phyloP scores from a whole-genome alignment of 2,329 filamentous ascomycete species.

The Nothophoma quercina region DNA sequence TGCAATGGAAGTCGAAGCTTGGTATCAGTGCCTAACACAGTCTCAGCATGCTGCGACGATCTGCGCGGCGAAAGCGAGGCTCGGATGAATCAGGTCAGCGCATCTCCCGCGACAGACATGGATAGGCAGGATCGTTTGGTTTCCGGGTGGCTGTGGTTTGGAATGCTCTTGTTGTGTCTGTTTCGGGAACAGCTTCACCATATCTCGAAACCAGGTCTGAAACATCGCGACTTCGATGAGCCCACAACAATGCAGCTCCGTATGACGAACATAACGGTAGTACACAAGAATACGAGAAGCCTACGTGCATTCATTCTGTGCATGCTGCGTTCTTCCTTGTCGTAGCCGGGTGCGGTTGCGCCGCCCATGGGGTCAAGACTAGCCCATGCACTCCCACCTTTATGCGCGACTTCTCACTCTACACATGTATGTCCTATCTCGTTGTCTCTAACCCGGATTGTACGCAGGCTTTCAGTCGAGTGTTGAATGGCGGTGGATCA shows the following conservation, averaged over 20 bases:
- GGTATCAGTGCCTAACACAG: slow-evolving; percentile 29
- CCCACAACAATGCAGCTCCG: neutral
- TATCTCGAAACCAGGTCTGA: slow-evolving; percentile 36
- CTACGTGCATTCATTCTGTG: neutral
- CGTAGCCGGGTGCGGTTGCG: neutral
- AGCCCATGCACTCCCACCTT: too few species aligned
- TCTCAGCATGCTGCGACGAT: slow-evolving; percentile 31
- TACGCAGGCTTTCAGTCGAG: neutral
- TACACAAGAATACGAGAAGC: neutral
- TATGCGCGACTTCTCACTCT: too few species aligned
- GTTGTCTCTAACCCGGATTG: neutral
- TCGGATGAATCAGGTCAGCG: slow-evolving; percentile 3
- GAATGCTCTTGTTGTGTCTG: slow-evolving; percentile 19
- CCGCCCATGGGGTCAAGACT: neutral
- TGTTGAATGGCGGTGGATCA: neutral
- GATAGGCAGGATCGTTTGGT: slow-evolving; percentile 22
- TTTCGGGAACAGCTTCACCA: slow-evolving; percentile 36
- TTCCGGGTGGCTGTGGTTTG: slow-evolving; percentile 14
- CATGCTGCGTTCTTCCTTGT: neutral
- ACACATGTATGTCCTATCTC: too few species aligned
- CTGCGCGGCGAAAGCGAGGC: slow-evolving; percentile 17
- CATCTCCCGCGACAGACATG: slow-evolving; percentile 20
- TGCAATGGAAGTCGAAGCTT: slow-evolving; percentile 27
- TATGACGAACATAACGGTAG: neutral
- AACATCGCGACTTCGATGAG: slow-evolving; percentile 32